Evolutionary conservation across 2,329 filamentous ascomycete species (phyloP), one percentile per base, ranked within the genome.

Genomic region (Fusarium pseudonygamai): DNA sequence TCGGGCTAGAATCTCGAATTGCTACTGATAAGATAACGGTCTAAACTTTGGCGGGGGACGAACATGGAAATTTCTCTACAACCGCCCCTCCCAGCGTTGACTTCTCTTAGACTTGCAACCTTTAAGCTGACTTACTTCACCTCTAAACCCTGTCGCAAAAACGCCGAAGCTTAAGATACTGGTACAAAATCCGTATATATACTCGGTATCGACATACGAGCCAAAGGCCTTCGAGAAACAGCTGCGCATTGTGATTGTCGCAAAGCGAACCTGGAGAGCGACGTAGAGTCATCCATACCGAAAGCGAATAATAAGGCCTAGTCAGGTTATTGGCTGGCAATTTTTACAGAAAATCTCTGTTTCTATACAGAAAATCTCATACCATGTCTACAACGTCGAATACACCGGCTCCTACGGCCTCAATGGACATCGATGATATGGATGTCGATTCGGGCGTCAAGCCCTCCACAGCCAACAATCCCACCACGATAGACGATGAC

Each of bases 21-120:
- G 6, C 26, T 67, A 9, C 42, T 67, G 72, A 75, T 75, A 75
- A 75, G 72, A 75, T 75, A 75, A 75, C 64, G 39, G 26, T 69
- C 58, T 34, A 66, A 62, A 73, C 30, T 75, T 73, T 75, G 72
- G 72, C 72, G 72, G 72, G 72, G 72, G 65, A 75, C 72, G 59
- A 74, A 30, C 45, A 57, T 61, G 65, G 65, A 75, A 75, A 71
- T 75, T 75, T 75, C 73, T 75, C 69, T 45, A 43, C 30, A 34
- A 58, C 43, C 55, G 53, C 65, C 63, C 67, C 74, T 68, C 72
- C 55, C 36, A 60, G 37, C 62, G 57, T 64, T 57, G 16, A 28
- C 60, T 39, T 26, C 43, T 39, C 28, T 24, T n/a, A n/a, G 42
- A 37, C 55, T 52, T 37, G n/a, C 30, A 55, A 56, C 28, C 32